Conservation (phyloP, 2,329 filamentous ascomycete genomes). For the Fusarium bactridioides region DNA sequence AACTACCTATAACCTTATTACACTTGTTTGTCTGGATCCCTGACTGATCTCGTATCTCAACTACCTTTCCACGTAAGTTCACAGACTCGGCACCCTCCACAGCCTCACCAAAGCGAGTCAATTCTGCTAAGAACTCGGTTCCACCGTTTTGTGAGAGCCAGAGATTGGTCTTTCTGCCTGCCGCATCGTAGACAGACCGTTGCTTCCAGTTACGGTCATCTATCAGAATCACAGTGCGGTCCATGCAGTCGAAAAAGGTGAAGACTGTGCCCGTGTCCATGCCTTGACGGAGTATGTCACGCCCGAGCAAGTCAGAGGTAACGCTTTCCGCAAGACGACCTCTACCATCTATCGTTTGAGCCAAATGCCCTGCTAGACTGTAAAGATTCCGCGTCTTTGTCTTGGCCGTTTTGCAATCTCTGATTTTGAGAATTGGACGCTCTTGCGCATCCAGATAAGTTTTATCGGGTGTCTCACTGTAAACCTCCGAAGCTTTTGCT, state of each 20-base stretch:
- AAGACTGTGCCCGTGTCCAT: background rate
- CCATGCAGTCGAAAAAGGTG: background rate
- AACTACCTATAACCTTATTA: too few species aligned
- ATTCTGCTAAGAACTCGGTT: background rate
- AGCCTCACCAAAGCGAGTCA: fast-evolving
- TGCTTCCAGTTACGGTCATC: background rate
- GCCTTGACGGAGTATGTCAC: background rate
- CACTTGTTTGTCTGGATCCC: too few species aligned
- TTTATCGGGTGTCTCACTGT: background rate
- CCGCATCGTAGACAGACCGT: background rate
- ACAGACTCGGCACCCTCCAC: fast-evolving
- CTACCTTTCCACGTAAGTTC: background rate
- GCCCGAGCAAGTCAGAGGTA: background rate
- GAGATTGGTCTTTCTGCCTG: background rate
- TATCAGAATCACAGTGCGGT: background rate
- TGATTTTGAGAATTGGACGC: background rate
- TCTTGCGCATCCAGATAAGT: background rate
- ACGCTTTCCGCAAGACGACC: background rate
- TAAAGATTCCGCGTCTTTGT: background rate
- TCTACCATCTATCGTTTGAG: background rate
- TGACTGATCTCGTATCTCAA: background rate
- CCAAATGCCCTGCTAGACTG: background rate
- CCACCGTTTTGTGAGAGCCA: background rate
- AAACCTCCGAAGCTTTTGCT: background rate
- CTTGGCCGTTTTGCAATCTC: fast-evolving